Conservation (phyloP, 305 asterid genomes). For the Lippia alba region DNA sequence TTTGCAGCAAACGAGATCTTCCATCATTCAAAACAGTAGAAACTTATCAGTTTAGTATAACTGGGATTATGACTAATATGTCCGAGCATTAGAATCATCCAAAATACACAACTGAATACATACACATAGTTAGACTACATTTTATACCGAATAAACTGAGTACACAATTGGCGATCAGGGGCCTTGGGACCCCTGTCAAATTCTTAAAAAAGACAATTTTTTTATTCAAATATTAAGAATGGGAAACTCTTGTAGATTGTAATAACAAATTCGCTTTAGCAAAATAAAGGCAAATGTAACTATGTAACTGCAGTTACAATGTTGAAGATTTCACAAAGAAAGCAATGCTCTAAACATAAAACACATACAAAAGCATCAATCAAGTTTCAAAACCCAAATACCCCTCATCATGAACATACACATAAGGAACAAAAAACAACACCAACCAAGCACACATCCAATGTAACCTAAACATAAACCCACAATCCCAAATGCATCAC, state of each 20-base stretch:
- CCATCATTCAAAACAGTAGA: conserved; percentile 21
- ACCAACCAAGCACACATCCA: conserved; percentile 1
- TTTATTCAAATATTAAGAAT: no score
- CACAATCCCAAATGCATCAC: background rate
- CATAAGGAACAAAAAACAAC: conserved; percentile 1
- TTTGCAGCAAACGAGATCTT: conserved; percentile 86
- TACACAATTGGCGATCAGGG: no score
- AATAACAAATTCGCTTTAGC: background rate
- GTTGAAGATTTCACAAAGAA: background rate
- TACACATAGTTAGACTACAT: no score
- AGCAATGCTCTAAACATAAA: background rate
- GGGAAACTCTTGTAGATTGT: background rate
- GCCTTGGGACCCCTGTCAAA: no score
- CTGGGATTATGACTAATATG: background rate
- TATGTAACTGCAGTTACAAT: background rate
- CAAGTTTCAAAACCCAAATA: conserved; percentile 10
- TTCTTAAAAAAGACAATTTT: no score
- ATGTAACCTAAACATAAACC: background rate
- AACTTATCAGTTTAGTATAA: conserved; percentile 26
- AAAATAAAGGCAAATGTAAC: background rate
- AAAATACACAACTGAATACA: background rate
- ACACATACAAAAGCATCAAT: conserved; percentile 16
- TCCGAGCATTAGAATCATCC: background rate
- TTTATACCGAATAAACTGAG: no score
- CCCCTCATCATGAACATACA: background rate